Evolutionary conservation across 495 filamentous ascomycete species (phyloP).

Genomic region (Alectoria sarmentosa): DNA sequence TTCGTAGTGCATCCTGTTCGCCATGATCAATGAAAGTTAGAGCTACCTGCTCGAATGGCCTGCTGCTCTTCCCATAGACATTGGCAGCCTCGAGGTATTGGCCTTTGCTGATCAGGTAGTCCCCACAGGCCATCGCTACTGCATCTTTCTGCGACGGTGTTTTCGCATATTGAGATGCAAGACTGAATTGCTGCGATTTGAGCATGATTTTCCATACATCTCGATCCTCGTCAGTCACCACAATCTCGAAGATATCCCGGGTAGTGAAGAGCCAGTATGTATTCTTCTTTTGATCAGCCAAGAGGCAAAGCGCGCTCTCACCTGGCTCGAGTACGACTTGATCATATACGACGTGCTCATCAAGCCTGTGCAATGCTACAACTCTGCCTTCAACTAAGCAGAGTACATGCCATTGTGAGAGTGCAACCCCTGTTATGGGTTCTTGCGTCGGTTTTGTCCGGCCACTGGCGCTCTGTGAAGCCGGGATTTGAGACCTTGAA

Average conservation of each 20-base stretch:
- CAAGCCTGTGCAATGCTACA: conserved; percentile 77
- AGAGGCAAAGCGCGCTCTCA: conserved; percentile 69
- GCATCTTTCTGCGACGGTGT: conserved; percentile 71
- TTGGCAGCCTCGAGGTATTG: conserved; percentile 76
- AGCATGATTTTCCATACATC: conserved; percentile 94
- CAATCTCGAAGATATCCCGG: conserved; percentile 87
- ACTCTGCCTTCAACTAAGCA: conserved; percentile 73
- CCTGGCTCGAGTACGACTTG: conserved; percentile 77
- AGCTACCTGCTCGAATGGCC: conserved; percentile 93
- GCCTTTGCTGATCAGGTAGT: conserved; percentile 73
- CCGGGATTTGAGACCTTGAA: conserved; percentile 60
- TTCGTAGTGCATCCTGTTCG: conserved; percentile 85
- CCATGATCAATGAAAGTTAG: conserved; percentile 82
- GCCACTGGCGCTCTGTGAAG: conserved; percentile 54
- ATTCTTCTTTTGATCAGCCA: conserved; percentile 83
- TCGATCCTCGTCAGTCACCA: conserved; percentile 79
- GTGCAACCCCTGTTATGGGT: conserved; percentile 66
- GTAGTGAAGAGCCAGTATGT: conserved; percentile 95
- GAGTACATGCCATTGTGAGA: conserved; percentile 93
- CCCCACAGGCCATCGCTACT: conserved; percentile 82
- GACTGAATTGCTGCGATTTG: conserved; percentile 75
- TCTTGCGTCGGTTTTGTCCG: conserved; percentile 59
- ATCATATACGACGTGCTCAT: conserved; percentile 76
- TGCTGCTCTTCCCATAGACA: conserved; percentile 90
- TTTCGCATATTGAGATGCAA: conserved; percentile 74